Base-by-base conservation (phyloP, 2,329 filamentous ascomycete species). In the Arthrobotrys musiformis region DNA sequence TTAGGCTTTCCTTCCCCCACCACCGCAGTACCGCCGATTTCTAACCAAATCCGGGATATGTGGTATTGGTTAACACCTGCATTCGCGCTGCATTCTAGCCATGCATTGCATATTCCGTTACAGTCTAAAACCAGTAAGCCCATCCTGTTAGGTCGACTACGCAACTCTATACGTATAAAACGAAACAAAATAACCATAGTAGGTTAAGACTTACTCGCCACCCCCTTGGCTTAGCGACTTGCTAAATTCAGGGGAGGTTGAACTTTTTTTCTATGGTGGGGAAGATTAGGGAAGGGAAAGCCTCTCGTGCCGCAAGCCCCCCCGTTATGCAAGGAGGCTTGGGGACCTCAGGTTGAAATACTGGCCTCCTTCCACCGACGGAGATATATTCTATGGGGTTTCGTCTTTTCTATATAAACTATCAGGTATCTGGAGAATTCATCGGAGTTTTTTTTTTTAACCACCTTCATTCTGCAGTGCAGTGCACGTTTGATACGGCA, bases 1-100 rank as follows among this genome's bases (percentile, higher is more conserved):
- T n/a, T n/a, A n/a, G n/a, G n/a, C n/a, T n/a, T n/a, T 35, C 33
- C 44, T 48, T 48, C 24, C 44, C 13, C 44, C 30, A 13, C 54
- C 54, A 42, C 54, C 19, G 33, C 30, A 30, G 9, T 58, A 33
- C 33, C 54, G 54, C 33, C 54, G 54, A 40, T 58, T 24, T 37
- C 54, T 58, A 37, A 58, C 54, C 54, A 58, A 40, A 58, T 58
- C 54, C 54, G 54, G 54, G 30, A 24, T n/a, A 58, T 58, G 54
- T 58, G 54, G 54, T 58, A 58, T 58, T 40, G n/a, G n/a, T n/a
- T 58, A n/a, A 58, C 50, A 56, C 54, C 54, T 58, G 33, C 54
- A 58, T 58, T 58, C 54, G 54, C 54, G 54, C 54, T n/a, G 30
- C 30, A 37, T 37, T 58, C 54, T 58, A 58, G 54, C 54, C 17